These are phyloP conservation scores for Phytophthora litchii DNA, from an alignment of 352 stramenopile genomes.

Conservation along the genomic window DNA sequence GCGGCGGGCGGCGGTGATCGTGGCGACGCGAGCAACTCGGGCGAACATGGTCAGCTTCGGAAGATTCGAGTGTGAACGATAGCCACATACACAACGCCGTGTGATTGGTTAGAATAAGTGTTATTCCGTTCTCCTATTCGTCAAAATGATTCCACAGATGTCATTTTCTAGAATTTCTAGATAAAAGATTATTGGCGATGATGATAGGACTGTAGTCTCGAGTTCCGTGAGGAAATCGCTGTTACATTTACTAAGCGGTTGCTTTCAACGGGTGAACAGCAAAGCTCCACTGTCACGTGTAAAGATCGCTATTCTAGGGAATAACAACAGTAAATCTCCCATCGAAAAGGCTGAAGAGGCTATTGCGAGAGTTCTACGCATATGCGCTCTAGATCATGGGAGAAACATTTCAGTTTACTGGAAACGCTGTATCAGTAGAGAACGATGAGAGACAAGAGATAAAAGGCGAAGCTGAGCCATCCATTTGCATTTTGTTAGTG, in stretches of 20 bases:
- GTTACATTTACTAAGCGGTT: conserved; percentile 7
- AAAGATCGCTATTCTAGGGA: conserved; percentile 4
- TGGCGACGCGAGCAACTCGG: conserved; percentile 46
- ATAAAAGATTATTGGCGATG: conserved; percentile 20
- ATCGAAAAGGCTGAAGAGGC: conserved; percentile 52
- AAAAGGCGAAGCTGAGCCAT: conserved; percentile 86
- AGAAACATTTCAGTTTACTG: conserved; percentile 33
- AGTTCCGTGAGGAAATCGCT: conserved; percentile 27
- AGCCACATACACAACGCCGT: conserved; percentile 26
- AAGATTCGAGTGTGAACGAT: conserved; percentile 30
- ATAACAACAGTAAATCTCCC: conserved; percentile 24
- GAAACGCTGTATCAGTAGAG: conserved; percentile 4
- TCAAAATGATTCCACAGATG: background rate
- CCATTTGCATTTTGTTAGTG: conserved; percentile 19
- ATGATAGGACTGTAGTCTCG: conserved; percentile 35
- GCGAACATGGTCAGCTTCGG: conserved; percentile 44
- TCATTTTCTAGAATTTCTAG: conserved; percentile 27
- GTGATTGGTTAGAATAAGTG: conserved; percentile 18
- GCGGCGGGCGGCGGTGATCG: conserved; percentile 33
- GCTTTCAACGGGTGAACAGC: conserved; percentile 17
- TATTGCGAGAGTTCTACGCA: conserved; percentile 39
- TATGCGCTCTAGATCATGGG: conserved; percentile 44
- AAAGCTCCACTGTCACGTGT: conserved; percentile 25
- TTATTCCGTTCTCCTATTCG: background rate
- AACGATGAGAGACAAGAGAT: conserved; percentile 45